phyloP scores from a whole-genome alignment of 2,329 filamentous ascomycete species.

The Colletotrichum cuscutae region DNA sequence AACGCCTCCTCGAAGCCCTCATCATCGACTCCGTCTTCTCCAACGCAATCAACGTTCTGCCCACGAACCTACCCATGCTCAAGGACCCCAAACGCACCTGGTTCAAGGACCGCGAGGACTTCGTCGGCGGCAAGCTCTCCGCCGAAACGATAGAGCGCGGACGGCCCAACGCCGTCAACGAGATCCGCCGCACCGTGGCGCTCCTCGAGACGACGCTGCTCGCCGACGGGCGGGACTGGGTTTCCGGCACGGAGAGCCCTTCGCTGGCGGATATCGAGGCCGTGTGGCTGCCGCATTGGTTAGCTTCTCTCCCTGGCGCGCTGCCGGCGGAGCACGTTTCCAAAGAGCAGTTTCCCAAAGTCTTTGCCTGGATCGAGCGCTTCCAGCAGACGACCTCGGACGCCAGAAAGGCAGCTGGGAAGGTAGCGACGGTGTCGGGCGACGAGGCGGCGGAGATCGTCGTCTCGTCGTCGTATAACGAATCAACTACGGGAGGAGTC shows the following conservation, averaged over 20 bases:
- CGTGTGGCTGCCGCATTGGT: slow-evolving; percentile 76
- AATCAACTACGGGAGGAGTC: slow-evolving; percentile 50
- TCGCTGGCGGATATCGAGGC: slow-evolving; percentile 76
- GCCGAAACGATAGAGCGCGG: slow-evolving; percentile 39
- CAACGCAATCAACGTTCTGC: slow-evolving; percentile 65
- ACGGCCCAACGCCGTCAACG: slow-evolving; percentile 65
- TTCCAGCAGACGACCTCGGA: slow-evolving; percentile 62
- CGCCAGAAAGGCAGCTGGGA: slow-evolving; percentile 48
- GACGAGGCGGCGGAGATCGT: slow-evolving; percentile 58
- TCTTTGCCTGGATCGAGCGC: slow-evolving; percentile 72
- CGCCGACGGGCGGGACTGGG: slow-evolving; percentile 73
- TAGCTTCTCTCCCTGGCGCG: slow-evolving; percentile 63
- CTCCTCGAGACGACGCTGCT: slow-evolving; percentile 72
- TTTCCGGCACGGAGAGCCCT: slow-evolving; percentile 63
- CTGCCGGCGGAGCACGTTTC: slow-evolving; percentile 65
- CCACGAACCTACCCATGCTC: slow-evolving; percentile 62
- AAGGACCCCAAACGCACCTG: slow-evolving; percentile 68
- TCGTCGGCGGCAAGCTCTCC: slow-evolving; percentile 43
- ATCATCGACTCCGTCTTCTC: slow-evolving; percentile 69
- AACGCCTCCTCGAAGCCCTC: slow-evolving; percentile 66
- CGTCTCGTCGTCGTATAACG: slow-evolving; percentile 54
- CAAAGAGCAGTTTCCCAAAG: slow-evolving; percentile 63
- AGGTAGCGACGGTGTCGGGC: slow-evolving; percentile 59
- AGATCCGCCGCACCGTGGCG: slow-evolving; percentile 64
- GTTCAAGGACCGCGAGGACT: slow-evolving; percentile 63